Conservation (phyloP, 495 filamentous ascomycete genomes). For the Trichodelitschia bisporula region DNA sequence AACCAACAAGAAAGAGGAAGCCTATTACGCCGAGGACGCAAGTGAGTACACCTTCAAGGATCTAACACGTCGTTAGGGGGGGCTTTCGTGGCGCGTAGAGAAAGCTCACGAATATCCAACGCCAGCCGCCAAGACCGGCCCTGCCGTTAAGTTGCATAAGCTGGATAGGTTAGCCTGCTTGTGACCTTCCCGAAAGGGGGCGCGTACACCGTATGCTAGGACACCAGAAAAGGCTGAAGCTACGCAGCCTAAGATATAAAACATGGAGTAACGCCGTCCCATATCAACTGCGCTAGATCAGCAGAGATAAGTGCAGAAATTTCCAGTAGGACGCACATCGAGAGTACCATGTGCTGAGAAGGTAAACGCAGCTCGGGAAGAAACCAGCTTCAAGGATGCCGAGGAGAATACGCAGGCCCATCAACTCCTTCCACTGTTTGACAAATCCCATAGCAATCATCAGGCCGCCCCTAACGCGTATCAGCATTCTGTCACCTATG, state of each 20-base stretch:
- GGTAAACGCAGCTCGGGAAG: conserved; percentile 36
- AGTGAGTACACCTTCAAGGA: too few species aligned
- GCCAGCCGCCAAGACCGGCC: conserved; percentile 28
- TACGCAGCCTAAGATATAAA: conserved; percentile 37
- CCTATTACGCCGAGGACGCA: conserved; percentile 14
- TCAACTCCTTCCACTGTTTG: conserved; percentile 23
- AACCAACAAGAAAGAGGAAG: conserved; percentile 12
- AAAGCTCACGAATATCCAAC: conserved; percentile 29
- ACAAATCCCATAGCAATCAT: conserved; percentile 35
- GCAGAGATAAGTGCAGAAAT: conserved; percentile 1
- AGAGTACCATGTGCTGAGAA: conserved; percentile 39
- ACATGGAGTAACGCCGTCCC: conserved; percentile 35
- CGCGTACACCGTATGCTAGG: conserved; percentile 38
- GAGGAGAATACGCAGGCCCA: conserved; percentile 29
- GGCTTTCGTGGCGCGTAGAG: conserved; percentile 14
- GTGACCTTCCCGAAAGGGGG: conserved; percentile 12
- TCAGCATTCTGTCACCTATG: too few species aligned
- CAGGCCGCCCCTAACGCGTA: conserved; percentile 24
- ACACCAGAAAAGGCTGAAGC: conserved; percentile 38
- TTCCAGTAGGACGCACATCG: conserved; percentile 16
- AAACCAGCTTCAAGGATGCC: conserved; percentile 40
- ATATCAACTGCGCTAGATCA: conserved; percentile 22
- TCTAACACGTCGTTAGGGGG: too few species aligned
- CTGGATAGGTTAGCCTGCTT: conserved; percentile 14
- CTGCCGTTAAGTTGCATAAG: conserved; percentile 9